Evolutionary conservation across 306 rosid genomes (phyloP), one percentile per base, ranked within the genome.

Genomic region (Cicer chorassanicum): DNA sequence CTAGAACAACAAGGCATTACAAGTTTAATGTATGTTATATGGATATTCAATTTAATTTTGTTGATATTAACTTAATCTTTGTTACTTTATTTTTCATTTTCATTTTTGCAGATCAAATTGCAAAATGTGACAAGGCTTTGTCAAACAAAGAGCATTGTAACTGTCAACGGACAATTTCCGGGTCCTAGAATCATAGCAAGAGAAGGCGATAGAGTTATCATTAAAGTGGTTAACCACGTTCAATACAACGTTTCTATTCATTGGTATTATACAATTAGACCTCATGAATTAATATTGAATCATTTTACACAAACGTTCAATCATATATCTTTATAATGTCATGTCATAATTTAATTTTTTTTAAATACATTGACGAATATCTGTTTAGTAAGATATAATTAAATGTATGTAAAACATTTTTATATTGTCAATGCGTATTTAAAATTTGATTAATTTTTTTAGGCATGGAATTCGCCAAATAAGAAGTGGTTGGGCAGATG

Each of bases 401-500:
- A 7, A 7, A 16, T 6, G 1, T 2, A 2, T 12, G 4, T 29
- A 6, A 29, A 29, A 59, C 0, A 0, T 6, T 29, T 57, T 29
- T 34, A 34, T 0, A 12, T 0, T 1, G 43, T 12, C 11, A 2
- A 0, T 60, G 1, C 9, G 1, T 1, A 13, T 1, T 1, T 36
- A 60, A 36, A 5, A 11, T 12, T 34, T 34, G 3, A 60, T 60
- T 6, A 60, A 13, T 6, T 6, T 34, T 34, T 68, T 42, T 51
- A 87, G 96, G 93, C 93, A 88, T 7, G 91, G 93, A 49, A 18
- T 88, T 41, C 81, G 88, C 19, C 93, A 91, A 81, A 0, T 84
- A 48, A 86, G 54, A 75, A 91, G 88, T 72, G 93, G 84, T 43
- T 89, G 93, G 97, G 92, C 92, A 21, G 93, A 91, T 48, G 96